These are phyloP conservation scores for Atkinsonella hypoxylon DNA, from an alignment of 2,329 filamentous ascomycete species.

Conservation along the genomic window DNA sequence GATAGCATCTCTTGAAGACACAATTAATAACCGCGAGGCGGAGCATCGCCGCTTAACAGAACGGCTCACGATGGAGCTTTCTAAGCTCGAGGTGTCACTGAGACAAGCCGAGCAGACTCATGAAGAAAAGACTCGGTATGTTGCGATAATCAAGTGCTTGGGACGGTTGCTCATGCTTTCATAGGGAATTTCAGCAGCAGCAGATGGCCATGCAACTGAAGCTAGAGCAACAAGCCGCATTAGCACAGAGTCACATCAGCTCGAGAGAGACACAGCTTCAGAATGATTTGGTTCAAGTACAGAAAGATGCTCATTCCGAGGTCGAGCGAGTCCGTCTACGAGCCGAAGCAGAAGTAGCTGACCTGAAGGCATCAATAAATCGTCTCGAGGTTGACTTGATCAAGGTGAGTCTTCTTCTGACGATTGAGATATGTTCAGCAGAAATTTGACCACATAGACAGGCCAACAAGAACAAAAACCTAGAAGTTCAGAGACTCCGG, in stretches of 20 bases:
- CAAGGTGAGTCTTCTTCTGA: constrained; percentile 31
- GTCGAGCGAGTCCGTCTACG: constrained; percentile 34
- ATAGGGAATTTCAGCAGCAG: constrained; percentile 12
- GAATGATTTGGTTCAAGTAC: constrained; percentile 30
- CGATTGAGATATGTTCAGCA: not conserved
- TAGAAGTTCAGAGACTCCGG: constrained; percentile 46
- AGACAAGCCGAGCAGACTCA: constrained; percentile 16
- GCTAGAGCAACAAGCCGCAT: constrained; percentile 12
- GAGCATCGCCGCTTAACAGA: constrained; percentile 59
- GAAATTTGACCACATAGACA: constrained; percentile 16
- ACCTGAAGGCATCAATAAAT: constrained; percentile 47
- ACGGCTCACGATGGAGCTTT: constrained; percentile 21
- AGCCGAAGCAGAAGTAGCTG: constrained; percentile 49
- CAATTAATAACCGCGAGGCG: constrained; percentile 59
- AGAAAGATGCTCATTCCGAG: constrained; percentile 37
- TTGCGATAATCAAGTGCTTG: constrained; percentile 6
- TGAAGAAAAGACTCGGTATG: constrained; percentile 40
- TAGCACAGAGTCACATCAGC: constrained; percentile 9
- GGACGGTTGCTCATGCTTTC: not conserved
- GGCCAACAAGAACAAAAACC: constrained; percentile 46
- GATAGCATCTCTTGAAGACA: constrained; percentile 34
- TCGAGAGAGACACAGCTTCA: constrained; percentile 17
- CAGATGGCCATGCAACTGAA: constrained; percentile 14
- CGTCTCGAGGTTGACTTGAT: constrained; percentile 50
- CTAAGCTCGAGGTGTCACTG: constrained; percentile 19